A percentile compares a stretch with the other conserved stretches of the same genome.
Conservation (phyloP, 768 basidiomycete species). For the Auricularia heimuer region DNA sequence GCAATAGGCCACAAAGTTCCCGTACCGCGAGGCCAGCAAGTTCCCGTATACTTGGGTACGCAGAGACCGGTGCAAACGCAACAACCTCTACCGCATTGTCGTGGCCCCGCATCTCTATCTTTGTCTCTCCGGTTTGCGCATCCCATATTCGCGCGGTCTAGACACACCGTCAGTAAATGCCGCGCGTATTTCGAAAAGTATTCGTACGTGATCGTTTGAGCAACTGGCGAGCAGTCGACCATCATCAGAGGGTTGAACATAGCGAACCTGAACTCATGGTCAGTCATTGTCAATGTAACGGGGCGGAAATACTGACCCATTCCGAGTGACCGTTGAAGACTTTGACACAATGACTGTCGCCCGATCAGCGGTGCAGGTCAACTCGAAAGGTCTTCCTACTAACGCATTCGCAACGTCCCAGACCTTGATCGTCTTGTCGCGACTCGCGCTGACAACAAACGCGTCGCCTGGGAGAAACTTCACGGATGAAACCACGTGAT, state of each 20-base stretch:
- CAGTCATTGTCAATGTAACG: background rate
- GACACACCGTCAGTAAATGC: conserved; percentile 6
- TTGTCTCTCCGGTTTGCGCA: conserved; percentile 59
- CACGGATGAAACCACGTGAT: conserved; percentile 82
- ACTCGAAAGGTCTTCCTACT: conserved; percentile 18
- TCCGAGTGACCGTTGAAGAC: conserved; percentile 72
- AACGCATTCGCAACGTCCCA: conserved; percentile 85
- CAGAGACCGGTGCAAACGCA: conserved; percentile 67
- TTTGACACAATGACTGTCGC: conserved; percentile 55
- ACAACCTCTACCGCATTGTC: conserved; percentile 79
- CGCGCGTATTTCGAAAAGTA: conserved; percentile 4
- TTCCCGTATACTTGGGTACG: conserved; percentile 69
- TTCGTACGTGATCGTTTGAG: conserved; percentile 75
- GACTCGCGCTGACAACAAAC: conserved; percentile 73
- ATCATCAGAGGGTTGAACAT: conserved; percentile 41
- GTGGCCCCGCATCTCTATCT: conserved; percentile 78
- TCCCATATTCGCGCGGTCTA: conserved; percentile 78
- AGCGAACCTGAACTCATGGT: conserved; percentile 5
- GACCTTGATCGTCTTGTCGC: conserved; percentile 76
- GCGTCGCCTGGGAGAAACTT: conserved; percentile 81
- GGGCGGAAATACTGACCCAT: conserved; percentile 66
- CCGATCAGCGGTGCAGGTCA: background rate
- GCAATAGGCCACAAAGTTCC: conserved; percentile 4
- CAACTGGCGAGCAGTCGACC: conserved; percentile 68
- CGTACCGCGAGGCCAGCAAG: conserved; percentile 62